These are phyloP conservation scores for Lactifluus piperatus DNA, from an alignment of 768 basidiomycete species.

Conservation along the genomic window DNA sequence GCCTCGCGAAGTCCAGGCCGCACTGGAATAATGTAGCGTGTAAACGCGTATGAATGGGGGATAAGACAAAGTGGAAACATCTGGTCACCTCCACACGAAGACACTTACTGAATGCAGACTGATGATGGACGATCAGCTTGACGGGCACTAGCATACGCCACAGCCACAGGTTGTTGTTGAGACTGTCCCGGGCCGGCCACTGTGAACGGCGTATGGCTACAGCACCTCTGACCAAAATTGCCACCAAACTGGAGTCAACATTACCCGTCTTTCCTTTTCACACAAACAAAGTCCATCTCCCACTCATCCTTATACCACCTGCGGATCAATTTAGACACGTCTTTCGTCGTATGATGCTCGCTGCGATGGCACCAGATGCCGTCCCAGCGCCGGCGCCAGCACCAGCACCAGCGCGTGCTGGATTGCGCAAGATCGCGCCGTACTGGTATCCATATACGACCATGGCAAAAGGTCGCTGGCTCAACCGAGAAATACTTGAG, in stretches of 20 bases:
- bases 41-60: too few relatives aligned
- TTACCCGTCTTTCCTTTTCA: conserved; percentile 15
- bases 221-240: background rate
- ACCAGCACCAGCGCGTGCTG: conserved; percentile 23
- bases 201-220: too few relatives aligned
- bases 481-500: conserved; percentile 79
- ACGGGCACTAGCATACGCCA: too few relatives aligned
- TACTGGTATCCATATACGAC: conserved; percentile 94
- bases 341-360: conserved; percentile 20
- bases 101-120: too few relatives aligned
- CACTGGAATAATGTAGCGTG: too few relatives aligned
- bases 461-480: conserved; percentile 88
- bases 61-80: too few relatives aligned
- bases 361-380: conserved; percentile 19
- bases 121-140: too few relatives aligned
- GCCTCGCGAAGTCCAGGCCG: too few relatives aligned
- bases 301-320: conserved; percentile 41
- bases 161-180: too few relatives aligned
- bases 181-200: too few relatives aligned
- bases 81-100: too few relatives aligned
- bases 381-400: conserved; percentile 11
- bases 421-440: conserved; percentile 72
- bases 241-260: background rate
- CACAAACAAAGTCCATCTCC: conserved; percentile 24
- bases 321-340: conserved; percentile 43